Base-by-base conservation (phyloP, 1,284 basidiomycete genomes). In the Porogramme epimiltina region DNA sequence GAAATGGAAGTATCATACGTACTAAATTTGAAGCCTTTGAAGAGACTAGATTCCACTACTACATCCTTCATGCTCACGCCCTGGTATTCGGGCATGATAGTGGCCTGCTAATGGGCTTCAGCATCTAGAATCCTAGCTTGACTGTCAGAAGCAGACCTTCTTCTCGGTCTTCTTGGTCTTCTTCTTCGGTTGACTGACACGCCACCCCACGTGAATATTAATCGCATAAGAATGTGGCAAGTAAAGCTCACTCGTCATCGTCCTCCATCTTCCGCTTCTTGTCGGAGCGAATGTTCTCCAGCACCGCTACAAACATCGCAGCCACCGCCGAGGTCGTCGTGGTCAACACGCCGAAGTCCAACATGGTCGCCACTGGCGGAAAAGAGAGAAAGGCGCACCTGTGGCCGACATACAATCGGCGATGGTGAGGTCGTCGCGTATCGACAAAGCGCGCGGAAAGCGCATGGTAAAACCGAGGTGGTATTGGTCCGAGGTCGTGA, bases 371-470 rank as follows among this genome's bases (percentile, higher is more conserved):
- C 34, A 37, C 10, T 13, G 34, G 34, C 8, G n/a, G 16, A 37
- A 5, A 16, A 37, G 34, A 37, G n/a, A 37, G 34, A 37, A 13
- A 25, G 10, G 36, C 71, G 43, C 57, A 89, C 89, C 81, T 40
- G 83, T 77, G 3, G 83, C 84, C 11, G 80, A 76, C 78, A 87
- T 79, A 65, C 87, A 90, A 60, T 91, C 89, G 2, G 77, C 77
- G 39, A 84, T 71, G 28, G 66, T 76, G 18, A 91, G 74, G 60
- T 92, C 89, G 38, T 89, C 85, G 31, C 91, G 82, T 55, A 95
- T 93, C 11, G 73, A 69, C 36, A 91, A 67, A n/a, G 90, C 92
- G 47, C 93, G 82, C 26, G 93, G 93, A 63, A 96, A 96, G 22
- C 93, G 84, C 83, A 95, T 87, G 1, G 89, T 93, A 52, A 83